phyloP scores from a whole-genome alignment of 768 basidiomycete species.

The Boletus speciosus region DNA sequence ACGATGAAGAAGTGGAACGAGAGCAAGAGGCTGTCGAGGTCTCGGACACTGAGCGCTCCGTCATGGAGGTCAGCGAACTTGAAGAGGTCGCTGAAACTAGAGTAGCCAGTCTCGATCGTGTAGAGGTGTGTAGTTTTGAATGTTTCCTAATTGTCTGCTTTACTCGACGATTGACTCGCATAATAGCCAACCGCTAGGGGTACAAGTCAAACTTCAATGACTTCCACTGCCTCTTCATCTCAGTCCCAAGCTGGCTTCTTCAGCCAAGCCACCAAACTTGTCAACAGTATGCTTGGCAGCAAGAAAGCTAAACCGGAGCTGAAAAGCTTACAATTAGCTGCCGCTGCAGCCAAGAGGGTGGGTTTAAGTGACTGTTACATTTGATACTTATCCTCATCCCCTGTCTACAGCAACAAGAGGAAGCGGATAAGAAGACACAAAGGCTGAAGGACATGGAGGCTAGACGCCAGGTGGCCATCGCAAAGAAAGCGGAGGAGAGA shows the following conservation, averaged over 20 bases:
- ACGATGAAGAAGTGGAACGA: constrained; percentile 8
- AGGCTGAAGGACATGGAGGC: constrained; percentile 80
- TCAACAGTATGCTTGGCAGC: constrained; percentile 62
- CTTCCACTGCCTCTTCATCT: constrained; percentile 37
- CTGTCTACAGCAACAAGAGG: constrained; percentile 75
- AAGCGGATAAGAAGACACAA: constrained; percentile 72
- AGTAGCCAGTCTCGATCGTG: constrained; percentile 36
- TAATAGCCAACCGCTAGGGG: constrained; percentile 32
- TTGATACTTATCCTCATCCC: constrained; percentile 5
- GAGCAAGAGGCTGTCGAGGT: constrained; percentile 29
- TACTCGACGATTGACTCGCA: constrained; percentile 7
- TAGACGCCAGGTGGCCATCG: constrained; percentile 64
- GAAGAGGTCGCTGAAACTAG: constrained; percentile 41
- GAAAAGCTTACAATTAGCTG: constrained; percentile 80
- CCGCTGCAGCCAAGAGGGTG: constrained; percentile 86
- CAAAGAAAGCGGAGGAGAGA: constrained; percentile 77
- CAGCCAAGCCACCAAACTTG: constrained; percentile 64
- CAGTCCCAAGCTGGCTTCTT: constrained; percentile 59
- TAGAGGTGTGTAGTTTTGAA: constrained; percentile 37
- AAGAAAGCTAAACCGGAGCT: constrained; percentile 76
- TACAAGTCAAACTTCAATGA: constrained; percentile 55
- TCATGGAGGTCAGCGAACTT: constrained; percentile 30
- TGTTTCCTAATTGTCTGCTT: background rate
- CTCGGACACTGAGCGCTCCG: constrained; percentile 33
- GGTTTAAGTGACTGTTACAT: constrained; percentile 9